Evolutionary conservation across 306 rosid genomes (phyloP).

Genomic region (Begonia masoniana): DNA sequence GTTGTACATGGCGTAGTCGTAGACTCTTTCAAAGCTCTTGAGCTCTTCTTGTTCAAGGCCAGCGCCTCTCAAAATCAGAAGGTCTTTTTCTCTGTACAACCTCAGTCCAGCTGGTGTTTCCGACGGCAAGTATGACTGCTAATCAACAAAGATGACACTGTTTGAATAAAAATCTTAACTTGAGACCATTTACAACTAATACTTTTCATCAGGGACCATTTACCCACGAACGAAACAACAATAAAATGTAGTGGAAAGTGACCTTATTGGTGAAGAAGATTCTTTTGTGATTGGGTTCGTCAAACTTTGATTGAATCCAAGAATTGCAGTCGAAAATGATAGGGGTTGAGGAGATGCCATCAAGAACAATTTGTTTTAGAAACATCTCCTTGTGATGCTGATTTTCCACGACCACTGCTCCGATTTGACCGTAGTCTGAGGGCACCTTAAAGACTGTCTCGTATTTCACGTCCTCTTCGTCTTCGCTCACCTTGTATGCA

Average conservation of each 20-base stretch:
- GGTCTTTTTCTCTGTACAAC: constrained; percentile 29
- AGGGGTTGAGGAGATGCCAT: no score
- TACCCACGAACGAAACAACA: no score
- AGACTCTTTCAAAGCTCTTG: constrained; percentile 22
- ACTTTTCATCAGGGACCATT: neutral
- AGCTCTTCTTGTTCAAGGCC: constrained; percentile 24
- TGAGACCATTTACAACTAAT: no score
- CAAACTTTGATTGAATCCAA: constrained; percentile 60
- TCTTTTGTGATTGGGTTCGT: constrained; percentile 30
- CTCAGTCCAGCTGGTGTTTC: constrained; percentile 27
- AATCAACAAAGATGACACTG: no score
- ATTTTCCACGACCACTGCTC: constrained; percentile 52
- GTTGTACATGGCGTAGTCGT: constrained; percentile 40
- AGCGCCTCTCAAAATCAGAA: constrained; percentile 21
- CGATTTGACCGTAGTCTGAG: constrained; percentile 33
- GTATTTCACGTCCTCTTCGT: constrained; percentile 22
- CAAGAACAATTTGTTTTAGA: constrained; percentile 22
- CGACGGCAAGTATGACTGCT: constrained; percentile 32
- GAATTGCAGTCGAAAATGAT: constrained; percentile 31
- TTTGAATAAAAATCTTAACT: neutral
- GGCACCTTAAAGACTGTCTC: constrained; percentile 35
- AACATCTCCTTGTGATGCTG: constrained; percentile 66
- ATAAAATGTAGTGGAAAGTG: no score
- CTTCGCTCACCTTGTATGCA: constrained; percentile 27
- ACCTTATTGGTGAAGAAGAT: constrained; percentile 65